Evolutionary conservation across 306 rosid species (phyloP), one percentile per base, ranked within the genome.

Genomic region (Oxytropis ochrocephala): DNA sequence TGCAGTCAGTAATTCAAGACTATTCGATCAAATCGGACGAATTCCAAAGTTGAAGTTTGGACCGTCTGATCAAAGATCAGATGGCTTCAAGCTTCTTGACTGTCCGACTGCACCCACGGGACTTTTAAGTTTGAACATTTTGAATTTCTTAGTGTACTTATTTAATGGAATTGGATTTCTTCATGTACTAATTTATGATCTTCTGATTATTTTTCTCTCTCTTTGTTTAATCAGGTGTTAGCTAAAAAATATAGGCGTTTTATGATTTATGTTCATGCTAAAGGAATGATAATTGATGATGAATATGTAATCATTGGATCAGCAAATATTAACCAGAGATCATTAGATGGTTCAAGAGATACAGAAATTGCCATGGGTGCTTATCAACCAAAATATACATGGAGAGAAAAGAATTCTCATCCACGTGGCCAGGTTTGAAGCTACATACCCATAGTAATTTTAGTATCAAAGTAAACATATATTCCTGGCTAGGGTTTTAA

Each of bases 311-410:
- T 88, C 18, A 67, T 86, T 83, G 91, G 95, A 72, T 88, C 95
- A 53, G 91, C 95, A 76, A 88, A 86, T 63, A 88, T 88, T 50
- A 88, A 88, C 63, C 95, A 88, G 61, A 84, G 95, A 78, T 88
- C 95, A 64, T 36, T 88, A 79, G 95, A 88, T 70, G 95, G 95
- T 56, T 88, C 91, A 51, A 84, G 95, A 44, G 95, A 88, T 76
- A 88, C 91, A 17, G 89, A 88, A 84, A 88, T 88, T 64, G 91
- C 87, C 2, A 86, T 86, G 85, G 95, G 89, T n/a, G 87, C 95
- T 55, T 88, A 80, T 78, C 95, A 88, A 73, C 91, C 91, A 74
- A 78, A 82, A 29, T 65, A 82, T n/a, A 82, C 91, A 11, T 82
- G 85, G 83, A 72, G 70, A 46, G 64, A 76, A 74, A 84, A 80